Conservation (phyloP, 202 grass and related monocot genomes). For the Dendrocalamus latiflorus region DNA sequence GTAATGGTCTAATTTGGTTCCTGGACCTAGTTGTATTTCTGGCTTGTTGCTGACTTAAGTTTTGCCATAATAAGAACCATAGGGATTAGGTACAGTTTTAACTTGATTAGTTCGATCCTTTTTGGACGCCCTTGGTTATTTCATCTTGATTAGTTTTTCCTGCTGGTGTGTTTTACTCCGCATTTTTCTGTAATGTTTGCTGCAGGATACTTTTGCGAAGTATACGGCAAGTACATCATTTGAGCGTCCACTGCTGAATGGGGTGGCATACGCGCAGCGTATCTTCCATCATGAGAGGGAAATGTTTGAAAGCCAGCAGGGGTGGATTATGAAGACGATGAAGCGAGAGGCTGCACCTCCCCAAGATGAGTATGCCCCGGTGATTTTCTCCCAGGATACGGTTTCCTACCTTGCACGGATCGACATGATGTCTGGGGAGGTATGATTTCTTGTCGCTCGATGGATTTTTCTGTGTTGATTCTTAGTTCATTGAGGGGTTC, state of each 20-base stretch:
- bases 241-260: constrained; percentile 80
- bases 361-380: constrained; percentile 76
- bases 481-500: not conserved
- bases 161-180: not conserved
- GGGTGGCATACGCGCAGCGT: constrained; percentile 82
- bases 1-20: not conserved
- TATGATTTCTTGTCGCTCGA: constrained; percentile 13
- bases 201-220: constrained; percentile 74
- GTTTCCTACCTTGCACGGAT: constrained; percentile 73
- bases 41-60: not conserved
- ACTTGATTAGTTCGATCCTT: not conserved
- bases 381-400: constrained; percentile 90
- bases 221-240: constrained; percentile 81
- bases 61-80: not conserved
- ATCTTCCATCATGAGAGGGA: constrained; percentile 78
- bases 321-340: constrained; percentile 85
- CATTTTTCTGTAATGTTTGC: not conserved
- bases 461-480: not conserved
- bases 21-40: not conserved
- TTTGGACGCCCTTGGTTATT: not conserved
- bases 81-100: not conserved
- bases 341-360: constrained; percentile 48
- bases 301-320: constrained; percentile 74
- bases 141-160: not conserved
- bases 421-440: constrained; percentile 96